These are phyloP conservation scores for Coniferiporia weirii DNA, from an alignment of 1,284 basidiomycete species.

Conservation along the genomic window DNA sequence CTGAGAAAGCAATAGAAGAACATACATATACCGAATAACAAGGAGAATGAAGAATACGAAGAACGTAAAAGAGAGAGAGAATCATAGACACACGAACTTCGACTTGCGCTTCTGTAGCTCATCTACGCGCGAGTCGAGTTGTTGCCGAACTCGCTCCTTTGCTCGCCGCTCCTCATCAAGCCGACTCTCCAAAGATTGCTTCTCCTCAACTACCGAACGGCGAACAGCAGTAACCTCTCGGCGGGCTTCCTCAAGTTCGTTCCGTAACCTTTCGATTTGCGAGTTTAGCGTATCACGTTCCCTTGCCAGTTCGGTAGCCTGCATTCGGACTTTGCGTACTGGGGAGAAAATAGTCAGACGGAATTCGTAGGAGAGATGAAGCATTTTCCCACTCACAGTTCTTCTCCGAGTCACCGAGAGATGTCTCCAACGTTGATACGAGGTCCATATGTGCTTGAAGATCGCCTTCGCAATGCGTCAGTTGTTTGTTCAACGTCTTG, in stretches of 20 bases:
- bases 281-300: conserved; percentile 71
- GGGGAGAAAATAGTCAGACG: conserved; percentile 17
- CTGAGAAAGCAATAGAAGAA: conserved; percentile 15
- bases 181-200: conserved; percentile 73
- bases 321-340: conserved; percentile 89
- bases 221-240: conserved; percentile 74
- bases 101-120: conserved; percentile 78
- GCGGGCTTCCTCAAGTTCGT: conserved; percentile 69
- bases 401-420: conserved; percentile 84
- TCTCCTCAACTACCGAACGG: conserved; percentile 77
- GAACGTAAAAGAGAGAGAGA: conserved; percentile 16
- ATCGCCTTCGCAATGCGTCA: conserved; percentile 87
- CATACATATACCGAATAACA: conserved; percentile 3
- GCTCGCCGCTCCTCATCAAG: conserved; percentile 78
- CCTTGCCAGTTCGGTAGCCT: conserved; percentile 79
- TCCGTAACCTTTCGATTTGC: conserved; percentile 61
- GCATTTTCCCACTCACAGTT: conserved; percentile 57
- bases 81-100: conserved; percentile 77
- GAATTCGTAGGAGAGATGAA: conserved; percentile 11
- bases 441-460: conserved; percentile 90
- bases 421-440: conserved; percentile 75
- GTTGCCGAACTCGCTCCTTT: conserved; percentile 77
- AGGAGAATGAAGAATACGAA: conserved; percentile 17
- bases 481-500: conserved; percentile 86
- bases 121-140: conserved; percentile 81